phyloP scores from a whole-genome alignment of 805 yeast species.

The Kazachstania viticola region DNA sequence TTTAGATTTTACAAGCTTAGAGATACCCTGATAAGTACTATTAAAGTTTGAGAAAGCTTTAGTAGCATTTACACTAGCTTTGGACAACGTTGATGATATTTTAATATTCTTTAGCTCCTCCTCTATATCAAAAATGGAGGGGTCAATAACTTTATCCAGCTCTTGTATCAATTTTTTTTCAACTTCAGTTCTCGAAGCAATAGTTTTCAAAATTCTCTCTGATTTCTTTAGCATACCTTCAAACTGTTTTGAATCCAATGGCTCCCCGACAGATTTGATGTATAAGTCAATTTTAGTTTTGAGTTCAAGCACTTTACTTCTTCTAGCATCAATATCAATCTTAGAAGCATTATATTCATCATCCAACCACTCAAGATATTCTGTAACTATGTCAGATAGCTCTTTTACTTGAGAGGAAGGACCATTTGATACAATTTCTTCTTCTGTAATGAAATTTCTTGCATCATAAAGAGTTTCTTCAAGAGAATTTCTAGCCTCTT shows the following conservation, averaged over 20 bases:
- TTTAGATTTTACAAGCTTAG: slow-evolving; percentile 19
- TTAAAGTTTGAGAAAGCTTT: slow-evolving; percentile 7
- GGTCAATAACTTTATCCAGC: background rate
- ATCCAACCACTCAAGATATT: slow-evolving; percentile 67
- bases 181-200: slow-evolving; percentile 33
- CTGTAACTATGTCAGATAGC: slow-evolving; percentile 31
- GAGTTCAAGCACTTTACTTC: slow-evolving; percentile 13
- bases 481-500: slow-evolving; percentile 52
- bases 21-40: slow-evolving; percentile 7
- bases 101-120: slow-evolving; percentile 38
- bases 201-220: slow-evolving; percentile 28
- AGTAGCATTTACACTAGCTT: slow-evolving; percentile 6
- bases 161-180: slow-evolving; percentile 33
- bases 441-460: slow-evolving; percentile 47
- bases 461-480: slow-evolving; percentile 66
- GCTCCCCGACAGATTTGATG: slow-evolving; percentile 33
- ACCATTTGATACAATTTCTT: slow-evolving; percentile 33
- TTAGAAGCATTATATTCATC: slow-evolving; percentile 42
- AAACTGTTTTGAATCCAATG: slow-evolving; percentile 38
- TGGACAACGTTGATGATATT: slow-evolving; percentile 13
- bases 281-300: slow-evolving; percentile 28
- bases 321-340: slow-evolving; percentile 2
- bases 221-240: slow-evolving; percentile 34
- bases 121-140: slow-evolving; percentile 35
- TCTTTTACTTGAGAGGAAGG: slow-evolving; percentile 31